Conservation (phyloP, 2,329 filamentous ascomycete genomes). For the Colletotrichum scovillei region DNA sequence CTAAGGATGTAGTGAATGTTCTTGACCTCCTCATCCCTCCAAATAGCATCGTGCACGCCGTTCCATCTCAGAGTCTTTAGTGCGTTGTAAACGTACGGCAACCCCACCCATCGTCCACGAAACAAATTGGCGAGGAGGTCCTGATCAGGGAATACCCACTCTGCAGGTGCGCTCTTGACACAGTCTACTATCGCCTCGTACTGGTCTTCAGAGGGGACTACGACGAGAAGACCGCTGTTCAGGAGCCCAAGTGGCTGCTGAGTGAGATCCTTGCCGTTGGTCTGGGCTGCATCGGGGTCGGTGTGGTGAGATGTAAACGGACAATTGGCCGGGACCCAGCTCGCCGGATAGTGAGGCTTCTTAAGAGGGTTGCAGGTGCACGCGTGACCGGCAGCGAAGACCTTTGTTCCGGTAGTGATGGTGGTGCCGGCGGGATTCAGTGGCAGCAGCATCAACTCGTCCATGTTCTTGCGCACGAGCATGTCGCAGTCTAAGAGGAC, state of each 20-base stretch:
- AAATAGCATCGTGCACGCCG: neutral
- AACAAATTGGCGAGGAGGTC: neutral
- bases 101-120: neutral
- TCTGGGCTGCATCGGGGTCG: neutral
- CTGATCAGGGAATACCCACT: neutral
- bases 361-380: neutral
- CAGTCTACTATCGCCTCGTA: neutral
- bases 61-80: neutral
- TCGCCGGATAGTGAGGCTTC: neutral
- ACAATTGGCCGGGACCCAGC: neutral
- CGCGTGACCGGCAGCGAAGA: neutral
- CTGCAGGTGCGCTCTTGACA: neutral
- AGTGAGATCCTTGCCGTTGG: neutral
- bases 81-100: neutral
- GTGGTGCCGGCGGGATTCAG: neutral
- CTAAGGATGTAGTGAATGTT: neutral
- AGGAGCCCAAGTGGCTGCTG: neutral
- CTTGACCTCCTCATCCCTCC: neutral
- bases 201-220: neutral
- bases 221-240: neutral
- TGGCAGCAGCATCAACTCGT: neutral
- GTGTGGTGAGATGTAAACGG: neutral
- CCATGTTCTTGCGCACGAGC: neutral
- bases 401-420: neutral
- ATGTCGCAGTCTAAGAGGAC: slow-evolving; percentile 84